Evolutionary conservation across 208 protist genomes (phyloP).

Genomic region (Acanthamoeba quina): DNA sequence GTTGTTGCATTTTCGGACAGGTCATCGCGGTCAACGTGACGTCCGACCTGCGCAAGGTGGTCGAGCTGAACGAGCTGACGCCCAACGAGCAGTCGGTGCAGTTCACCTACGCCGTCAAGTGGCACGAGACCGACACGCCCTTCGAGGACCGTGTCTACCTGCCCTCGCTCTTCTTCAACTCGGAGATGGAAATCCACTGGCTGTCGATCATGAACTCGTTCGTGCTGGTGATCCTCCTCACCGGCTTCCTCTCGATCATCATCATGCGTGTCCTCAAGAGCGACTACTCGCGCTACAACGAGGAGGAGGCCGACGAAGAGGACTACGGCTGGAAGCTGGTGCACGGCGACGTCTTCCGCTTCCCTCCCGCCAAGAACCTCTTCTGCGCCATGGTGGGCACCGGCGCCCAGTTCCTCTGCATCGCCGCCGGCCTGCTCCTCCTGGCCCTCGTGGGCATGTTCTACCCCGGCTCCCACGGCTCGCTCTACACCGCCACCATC

Average conservation of each 20-base stretch:
- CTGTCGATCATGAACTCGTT: constrained; percentile 95
- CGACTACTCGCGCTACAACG: constrained; percentile 92
- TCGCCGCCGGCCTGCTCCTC: constrained; percentile 77
- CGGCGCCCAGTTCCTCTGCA: constrained; percentile 83
- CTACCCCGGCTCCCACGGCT: constrained; percentile 88
- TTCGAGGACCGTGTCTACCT: constrained; percentile 75
- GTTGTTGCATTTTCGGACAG: not conserved
- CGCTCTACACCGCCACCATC: constrained; percentile 89
- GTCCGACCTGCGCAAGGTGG: constrained; percentile 19
- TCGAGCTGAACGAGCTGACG: constrained; percentile 39
- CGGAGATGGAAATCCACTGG: constrained; percentile 94
- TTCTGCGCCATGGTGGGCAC: constrained; percentile 88
- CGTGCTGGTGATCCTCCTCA: constrained; percentile 94
- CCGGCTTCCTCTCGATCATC: constrained; percentile 94
- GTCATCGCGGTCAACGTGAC: constrained; percentile 81
- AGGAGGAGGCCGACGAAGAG: constrained; percentile 90
- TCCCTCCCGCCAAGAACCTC: constrained; percentile 83
- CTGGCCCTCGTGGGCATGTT: constrained; percentile 86
- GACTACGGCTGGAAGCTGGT: constrained; percentile 97
- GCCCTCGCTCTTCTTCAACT: constrained; percentile 78
- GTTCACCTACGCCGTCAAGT: constrained; percentile 85
- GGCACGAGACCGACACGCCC: constrained; percentile 71
- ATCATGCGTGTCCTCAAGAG: constrained; percentile 92
- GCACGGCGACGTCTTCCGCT: constrained; percentile 96
- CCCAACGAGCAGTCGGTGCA: constrained; percentile 40